Percentiles rank a stretch among this genome's conserved stretches.
phyloP scores from a whole-genome alignment of 352 stramenopile genomes.

The Phytophthora parvispora region DNA sequence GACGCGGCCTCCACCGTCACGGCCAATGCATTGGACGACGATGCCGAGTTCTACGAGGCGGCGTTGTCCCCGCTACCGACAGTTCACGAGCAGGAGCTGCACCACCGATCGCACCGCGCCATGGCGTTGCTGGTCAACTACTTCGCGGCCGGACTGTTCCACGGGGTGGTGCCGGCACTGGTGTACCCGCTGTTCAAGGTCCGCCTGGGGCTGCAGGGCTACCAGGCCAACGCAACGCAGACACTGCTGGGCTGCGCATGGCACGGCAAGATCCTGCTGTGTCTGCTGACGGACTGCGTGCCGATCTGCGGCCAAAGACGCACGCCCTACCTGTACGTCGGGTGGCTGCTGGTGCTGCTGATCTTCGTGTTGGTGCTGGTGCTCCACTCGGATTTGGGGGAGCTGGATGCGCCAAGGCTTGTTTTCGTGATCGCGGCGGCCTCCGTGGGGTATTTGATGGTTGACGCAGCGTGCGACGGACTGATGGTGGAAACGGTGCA shows the following conservation, averaged over 20 bases:
- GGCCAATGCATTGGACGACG: constrained; percentile 16
- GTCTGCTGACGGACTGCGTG: constrained; percentile 71
- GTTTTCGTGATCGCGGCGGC: constrained; percentile 60
- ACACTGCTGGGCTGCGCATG: constrained; percentile 71
- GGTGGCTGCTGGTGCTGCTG: constrained; percentile 55
- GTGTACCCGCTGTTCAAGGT: constrained; percentile 85
- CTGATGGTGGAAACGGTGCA: constrained; percentile 86
- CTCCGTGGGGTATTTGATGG: constrained; percentile 59
- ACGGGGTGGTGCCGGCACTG: constrained; percentile 70
- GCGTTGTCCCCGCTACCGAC: constrained; percentile 16
- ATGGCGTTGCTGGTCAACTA: constrained; percentile 74
- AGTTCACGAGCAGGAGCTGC: constrained; percentile 6
- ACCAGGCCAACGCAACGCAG: constrained; percentile 69
- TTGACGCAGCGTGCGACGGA: constrained; percentile 79
- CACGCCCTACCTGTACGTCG: constrained; percentile 78
- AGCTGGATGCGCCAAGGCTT: constrained; percentile 57
- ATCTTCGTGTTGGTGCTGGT: constrained; percentile 47
- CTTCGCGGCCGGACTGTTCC: constrained; percentile 75
- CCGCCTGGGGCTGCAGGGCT: constrained; percentile 70
- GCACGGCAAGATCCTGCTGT: constrained; percentile 77
- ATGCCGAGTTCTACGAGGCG: constrained; percentile 23
- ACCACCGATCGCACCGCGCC: constrained; percentile 23
- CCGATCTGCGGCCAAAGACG: constrained; percentile 65
- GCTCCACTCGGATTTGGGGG: constrained; percentile 26
- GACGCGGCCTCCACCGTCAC: constrained; percentile 37